Base-by-base conservation (phyloP, 2,329 filamentous ascomycete genomes). In the Arthrocladium fulminans region DNA sequence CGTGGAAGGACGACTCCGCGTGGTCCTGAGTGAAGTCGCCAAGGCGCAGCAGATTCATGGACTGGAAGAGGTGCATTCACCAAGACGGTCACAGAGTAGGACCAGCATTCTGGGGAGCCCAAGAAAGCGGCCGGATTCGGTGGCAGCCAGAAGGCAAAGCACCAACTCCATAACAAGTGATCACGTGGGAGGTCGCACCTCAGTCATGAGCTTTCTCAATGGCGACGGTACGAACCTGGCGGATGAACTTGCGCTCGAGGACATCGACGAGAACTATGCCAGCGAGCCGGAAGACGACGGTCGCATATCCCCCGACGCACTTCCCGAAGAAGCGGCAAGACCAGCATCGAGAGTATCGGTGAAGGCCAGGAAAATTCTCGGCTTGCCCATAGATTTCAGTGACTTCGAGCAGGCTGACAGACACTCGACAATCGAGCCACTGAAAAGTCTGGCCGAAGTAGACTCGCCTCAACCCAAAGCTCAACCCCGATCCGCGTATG, bases 161-260 rank as follows among this genome's bases (percentile, higher is more conserved):
- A 67, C 70, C 50, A 76, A 72, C 45, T 75, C 71, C 50, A 64
- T 73, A 57, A 76, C 70, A 40, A 64, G 67, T 32, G 71, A 75
- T 35, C 70, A 68, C 32, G 68, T 70, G 39, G 69, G 82, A 63
- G 76, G 87, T 53, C 80, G 87, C 24, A 86, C 83, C 61, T 94
- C 88, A 2, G 69, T 83, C 20, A 71, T 85, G 53, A 81, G 74
- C 53, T 73, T 75, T n/a, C 66, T 69, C 6, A 73, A 73, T 53
- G 67, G 68, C 8, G 69, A 73, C 50, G 76, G 74, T 12, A 67
- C 88, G 51, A 94, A 84, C 53, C 73, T 98, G 34, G 92, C 92
- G 0, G 89, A 97, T 58, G 92, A 98, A 67, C 75, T 98, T 47
- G 83, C 86, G 53, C 85, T 95, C 53, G 86, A 89, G 49, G 84